Base-by-base conservation (phyloP, 495 filamentous ascomycete genomes). In the Hyphodiscus hymeniophilus region DNA sequence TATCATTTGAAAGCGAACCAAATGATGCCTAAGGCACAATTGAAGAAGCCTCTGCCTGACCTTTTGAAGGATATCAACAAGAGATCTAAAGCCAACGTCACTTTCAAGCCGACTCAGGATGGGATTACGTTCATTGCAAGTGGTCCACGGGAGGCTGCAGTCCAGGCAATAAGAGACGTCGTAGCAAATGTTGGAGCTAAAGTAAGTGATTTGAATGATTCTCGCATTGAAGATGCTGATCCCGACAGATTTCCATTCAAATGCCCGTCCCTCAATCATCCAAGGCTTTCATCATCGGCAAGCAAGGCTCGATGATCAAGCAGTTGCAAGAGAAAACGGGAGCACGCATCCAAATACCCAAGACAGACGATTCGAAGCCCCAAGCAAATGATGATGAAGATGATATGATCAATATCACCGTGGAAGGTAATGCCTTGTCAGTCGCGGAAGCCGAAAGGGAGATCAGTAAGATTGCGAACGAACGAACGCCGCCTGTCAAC, bases 381-480 rank as follows among this genome's bases (percentile, higher is more conserved):
- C 56, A 75, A 5, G 60, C 62, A 11, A 66, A 68, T 12, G 80
- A 86, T 30, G 92, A 97, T 51, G 88, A 94, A 38, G 81, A 84
- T 57, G 74, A 77, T 28, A 81, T 78, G 40, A 85, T 97, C 46
- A 84, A 95, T 56, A 82, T 99, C 22, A 50, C 79, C 18, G 82
- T 99, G 54, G 89, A 97, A 63, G 92, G 92, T 56, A 89, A 96
- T 63, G 79, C 89, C 7, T 75, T 92, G 34, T 81, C 89, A 38
- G 85, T 83, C 16, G 81, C 82, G 45, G 75, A 89, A 64, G 92
- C 94, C 32, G 76, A 79, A 38, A 77, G 80, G n/a, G 80, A 82
- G 45, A 89, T 99, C 48, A 75, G 83, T 55, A 76, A 76, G 44
- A 95, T 96, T 60, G 86, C 86, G 18, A 84, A 83, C 56, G 89